Evolutionary conservation across 73 alveolate species (phyloP).

Genomic region (Paramecium bursaria): DNA sequence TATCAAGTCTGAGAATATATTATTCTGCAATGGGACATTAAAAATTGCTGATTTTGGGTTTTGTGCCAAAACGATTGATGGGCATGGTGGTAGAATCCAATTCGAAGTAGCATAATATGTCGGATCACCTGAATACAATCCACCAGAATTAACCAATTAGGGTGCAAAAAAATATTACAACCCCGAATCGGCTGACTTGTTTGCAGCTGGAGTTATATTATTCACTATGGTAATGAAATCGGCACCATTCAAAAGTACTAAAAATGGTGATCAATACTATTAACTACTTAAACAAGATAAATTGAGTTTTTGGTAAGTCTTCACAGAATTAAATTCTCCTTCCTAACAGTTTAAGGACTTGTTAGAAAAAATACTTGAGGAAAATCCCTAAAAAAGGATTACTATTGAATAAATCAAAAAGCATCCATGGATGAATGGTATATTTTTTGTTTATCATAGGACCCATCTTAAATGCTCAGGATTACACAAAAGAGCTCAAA

Average conservation of each 20-base stretch:
- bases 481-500: conserved; percentile 14
- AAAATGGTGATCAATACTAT: conserved; percentile 55
- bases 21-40: conserved; percentile 25
- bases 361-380: conserved; percentile 43
- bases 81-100: conserved; percentile 31
- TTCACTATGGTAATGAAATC: conserved; percentile 68
- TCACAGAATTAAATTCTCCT: conserved; percentile 1
- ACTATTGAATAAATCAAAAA: conserved; percentile 13
- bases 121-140: conserved; percentile 70
- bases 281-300: conserved; percentile 48
- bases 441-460: neutral
- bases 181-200: conserved; percentile 63
- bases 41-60: conserved; percentile 63
- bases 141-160: conserved; percentile 61
- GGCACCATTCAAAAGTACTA: conserved; percentile 66
- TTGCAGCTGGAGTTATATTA: conserved; percentile 65
- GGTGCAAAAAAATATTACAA: conserved; percentile 39
- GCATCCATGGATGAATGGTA: conserved; percentile 61
- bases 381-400: conserved; percentile 31
- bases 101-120: conserved; percentile 56
- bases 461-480: neutral
- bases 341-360: conserved; percentile 35
- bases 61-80: conserved; percentile 60
- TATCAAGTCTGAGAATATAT: conserved; percentile 52
- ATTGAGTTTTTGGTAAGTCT: conserved; percentile 55